phyloP scores from a whole-genome alignment of 169 alveolate species.

The Plasmodium malariae region DNA sequence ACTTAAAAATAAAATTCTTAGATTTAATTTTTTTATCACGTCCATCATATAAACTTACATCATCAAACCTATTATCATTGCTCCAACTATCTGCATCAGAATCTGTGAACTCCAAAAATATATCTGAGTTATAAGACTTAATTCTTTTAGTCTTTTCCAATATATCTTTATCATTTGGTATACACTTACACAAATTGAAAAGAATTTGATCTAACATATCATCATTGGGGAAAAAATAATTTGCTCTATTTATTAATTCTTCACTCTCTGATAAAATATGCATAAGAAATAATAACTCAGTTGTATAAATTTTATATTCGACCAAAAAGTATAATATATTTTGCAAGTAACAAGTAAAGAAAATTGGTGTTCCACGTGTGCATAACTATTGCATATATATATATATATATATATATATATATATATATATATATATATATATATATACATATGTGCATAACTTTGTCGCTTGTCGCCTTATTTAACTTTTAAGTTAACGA shows the following conservation, averaged over 20 bases:
- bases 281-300: too few relatives aligned
- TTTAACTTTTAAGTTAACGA: too few relatives aligned
- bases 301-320: too few relatives aligned
- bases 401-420: neutral
- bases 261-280: slow-evolving; percentile 10
- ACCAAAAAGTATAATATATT: too few relatives aligned
- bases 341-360: too few relatives aligned
- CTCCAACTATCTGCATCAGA: slow-evolving; percentile 65
- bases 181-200: slow-evolving; percentile 52
- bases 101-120: slow-evolving; percentile 11
- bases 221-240: slow-evolving; percentile 46
- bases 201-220: slow-evolving; percentile 50
- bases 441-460: neutral
- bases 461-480: neutral
- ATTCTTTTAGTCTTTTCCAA: neutral
- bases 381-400: too few relatives aligned
- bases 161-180: slow-evolving; percentile 55
- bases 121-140: slow-evolving; percentile 1
- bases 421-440: neutral
- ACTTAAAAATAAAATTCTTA: neutral
- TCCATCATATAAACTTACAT: slow-evolving; percentile 13
- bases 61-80: slow-evolving; percentile 7
- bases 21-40: neutral
- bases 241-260: slow-evolving; percentile 38
- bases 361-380: too few relatives aligned